Conservation (phyloP, 2,329 filamentous ascomycete species). For the Tolypocladium pustulatum region DNA sequence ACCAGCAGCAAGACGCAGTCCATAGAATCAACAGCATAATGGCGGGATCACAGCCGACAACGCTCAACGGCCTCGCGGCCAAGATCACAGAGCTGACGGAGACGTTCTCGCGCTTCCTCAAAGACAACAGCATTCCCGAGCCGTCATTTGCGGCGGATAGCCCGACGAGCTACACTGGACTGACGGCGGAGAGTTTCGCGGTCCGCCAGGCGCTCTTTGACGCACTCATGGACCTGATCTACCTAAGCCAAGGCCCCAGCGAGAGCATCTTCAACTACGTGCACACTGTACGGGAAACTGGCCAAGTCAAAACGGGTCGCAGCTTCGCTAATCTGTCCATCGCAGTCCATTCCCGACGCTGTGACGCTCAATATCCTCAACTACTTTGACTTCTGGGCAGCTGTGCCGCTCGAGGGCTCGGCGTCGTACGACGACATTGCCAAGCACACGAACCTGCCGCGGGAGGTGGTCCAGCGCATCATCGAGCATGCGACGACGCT, state of each 20-base stretch:
- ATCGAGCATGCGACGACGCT: constrained; percentile 27
- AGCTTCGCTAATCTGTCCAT: neutral
- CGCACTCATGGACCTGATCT: constrained; percentile 33
- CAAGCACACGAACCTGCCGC: constrained; percentile 22
- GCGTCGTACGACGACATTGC: constrained; percentile 32
- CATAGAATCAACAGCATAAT: neutral
- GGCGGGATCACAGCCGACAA: constrained; percentile 7
- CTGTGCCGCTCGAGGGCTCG: constrained; percentile 34
- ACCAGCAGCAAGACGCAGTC: neutral
- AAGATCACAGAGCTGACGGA: constrained; percentile 33
- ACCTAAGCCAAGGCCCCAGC: constrained; percentile 35
- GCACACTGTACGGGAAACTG: constrained; percentile 20
- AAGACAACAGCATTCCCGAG: constrained; percentile 29
- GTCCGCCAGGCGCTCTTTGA: constrained; percentile 32
- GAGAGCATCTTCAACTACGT: constrained; percentile 37
- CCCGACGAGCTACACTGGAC: constrained; percentile 27
- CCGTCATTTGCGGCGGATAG: constrained; percentile 33
- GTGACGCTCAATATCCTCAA: constrained; percentile 36
- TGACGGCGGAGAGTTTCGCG: constrained; percentile 31
- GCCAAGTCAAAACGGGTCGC: neutral
- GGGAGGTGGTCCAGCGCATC: constrained; percentile 26
- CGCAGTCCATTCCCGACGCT: constrained; percentile 31
- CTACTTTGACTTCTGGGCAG: constrained; percentile 40
- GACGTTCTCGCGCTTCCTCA: constrained; percentile 26
- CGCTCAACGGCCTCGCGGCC: constrained; percentile 30